Base-by-base conservation (phyloP, 495 filamentous ascomycete genomes). In the Penicillium ucsense region DNA sequence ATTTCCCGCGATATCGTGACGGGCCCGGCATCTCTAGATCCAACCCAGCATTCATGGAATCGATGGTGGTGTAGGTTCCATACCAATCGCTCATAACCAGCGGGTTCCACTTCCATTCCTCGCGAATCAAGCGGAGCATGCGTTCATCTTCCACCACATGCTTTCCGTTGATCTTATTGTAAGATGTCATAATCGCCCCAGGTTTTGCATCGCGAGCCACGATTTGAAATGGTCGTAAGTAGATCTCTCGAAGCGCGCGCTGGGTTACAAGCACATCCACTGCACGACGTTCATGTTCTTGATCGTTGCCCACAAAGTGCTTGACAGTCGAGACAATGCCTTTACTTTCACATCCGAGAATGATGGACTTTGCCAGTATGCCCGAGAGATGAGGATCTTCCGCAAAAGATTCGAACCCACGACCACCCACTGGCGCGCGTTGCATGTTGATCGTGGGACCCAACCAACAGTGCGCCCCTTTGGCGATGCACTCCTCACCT, bases 381-480 rank as follows among this genome's bases (percentile, higher is more conserved):
- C 85, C 85, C 6, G 81, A 72, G 9, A 88, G 70, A n/a, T 81
- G 60, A 2, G 83, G 82, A 54, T 89, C 85, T 53, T 88, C 85
- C 0, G 82, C 83, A 41, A 85, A 79, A 5, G 75, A 81, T 57
- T 89, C 85, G 50, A 87, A 88, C 30, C 80, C 81, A 46, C 85
- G 70, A 3, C 85, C 85, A 4, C 84, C 84, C 0, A 87, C 71
- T 0, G 85, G 85, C 2, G 73, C 72, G 32, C 85, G 74, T 44
- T 83, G 83, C 61, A 86, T 83, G 54, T 84, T 87, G 50, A 86
- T 79, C 2, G 84, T 87, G 28, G 85, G 85, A 0, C 81, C 85
- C n/a, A 88, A 66, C 34, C 86, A 66, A 4, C 80, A 76, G 45
- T 82, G 76, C 1, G 78, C 80, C 11, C 81, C 78, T 62, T 85